Evolutionary conservation across 2,329 filamentous ascomycete species (phyloP), one percentile per base, ranked within the genome.

Genomic region (Mycosphaerella sp.): DNA sequence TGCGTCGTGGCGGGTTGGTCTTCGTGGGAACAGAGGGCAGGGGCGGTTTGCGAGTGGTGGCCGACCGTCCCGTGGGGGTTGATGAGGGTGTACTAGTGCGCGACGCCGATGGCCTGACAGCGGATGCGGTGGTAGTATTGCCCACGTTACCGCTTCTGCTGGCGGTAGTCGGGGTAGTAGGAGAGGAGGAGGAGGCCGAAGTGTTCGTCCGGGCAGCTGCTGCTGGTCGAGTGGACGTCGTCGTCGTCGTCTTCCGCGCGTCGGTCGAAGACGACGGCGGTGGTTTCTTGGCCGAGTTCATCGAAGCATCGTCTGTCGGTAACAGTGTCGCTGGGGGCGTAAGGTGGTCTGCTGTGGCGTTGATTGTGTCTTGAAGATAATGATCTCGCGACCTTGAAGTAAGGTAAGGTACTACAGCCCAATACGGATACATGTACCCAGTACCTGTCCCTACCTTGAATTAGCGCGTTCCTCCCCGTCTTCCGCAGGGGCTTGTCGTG

Each of bases 221-320:
- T 41, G 42, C 32, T 13, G 42, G 30, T n/a, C 25, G 35, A 21
- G 36, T 41, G n/a, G 49, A 37, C 6, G 51, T 32, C 32, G 43
- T 21, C 14, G 50, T 10, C 18, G 45, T 49, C 40, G 45, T 48
- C 42, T 53, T 55, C 7, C 34, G 41, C 14, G 45, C 35, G 41
- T 48, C 49, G 34, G 12, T 34, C 28, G 43, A 17, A 7, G 40
- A 41, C 30, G 45, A 12, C 21, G 45, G 13, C 36, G 36, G 25
- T 34, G 30, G 30, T 34, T 34, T 34, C 37, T 48, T 48, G 27
- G 35, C 16, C 27, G 36, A 13, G 8, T 41, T 41, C 45, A 48
- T 48, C 12, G 37, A 34, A 25, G 21, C 21, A 25, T 25, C 4
- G 21, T 6, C 21, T 6, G 21, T 25, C 21, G 5, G 21, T 25